Evolutionary conservation across 805 yeast species (phyloP), one percentile per base, ranked within the genome.

Genomic region (Pichia insulana): DNA sequence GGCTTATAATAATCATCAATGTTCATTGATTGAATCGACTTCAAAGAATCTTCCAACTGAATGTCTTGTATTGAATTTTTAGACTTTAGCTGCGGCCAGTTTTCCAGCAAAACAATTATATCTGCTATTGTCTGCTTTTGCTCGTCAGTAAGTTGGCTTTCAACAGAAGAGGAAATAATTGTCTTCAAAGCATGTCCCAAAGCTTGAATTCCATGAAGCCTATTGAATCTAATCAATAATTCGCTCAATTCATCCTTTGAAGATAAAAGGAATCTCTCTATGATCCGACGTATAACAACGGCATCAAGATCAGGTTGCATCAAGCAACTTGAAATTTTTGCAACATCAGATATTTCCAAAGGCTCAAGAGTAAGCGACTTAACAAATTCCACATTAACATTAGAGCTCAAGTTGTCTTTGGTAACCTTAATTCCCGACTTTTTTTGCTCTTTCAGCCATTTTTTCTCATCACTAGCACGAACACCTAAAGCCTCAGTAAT

Each of bases 401-500:
- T 71, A 2, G 77, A 69, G 26, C 76, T 82, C 35, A 73, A 75
- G 39, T 65, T 68, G 41, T 67, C 67, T 48, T 76, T 77, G 25
- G 71, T 72, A 16, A 71, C 65, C 34, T 69, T 64, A 33, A 73
- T 62, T 17, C 71, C 71, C 15, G 50, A 52, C 20, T 63, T 63
- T 53, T 73, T 75, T 64, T 79, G 80, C 50, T 69, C 70, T 58
- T 75, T 76, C 46, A 83, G 63, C 80, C 89, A 83, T 43, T 70
- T 76, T 54, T 78, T 81, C 57, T 86, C 95, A 48, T 77, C 78
- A 20, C 71, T 70, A 1, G 74, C 65, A 12, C 74, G 67, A 9
- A 89, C 81, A 16, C 95, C 95, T 37, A 92, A 69, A 0, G 96
- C 97, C 48, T 84, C 94, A 9, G 92, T 78, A 30, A 83, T 72